Conservation (phyloP, 2,329 filamentous ascomycete genomes). For the Lasiodiplodia hormozganensis region DNA sequence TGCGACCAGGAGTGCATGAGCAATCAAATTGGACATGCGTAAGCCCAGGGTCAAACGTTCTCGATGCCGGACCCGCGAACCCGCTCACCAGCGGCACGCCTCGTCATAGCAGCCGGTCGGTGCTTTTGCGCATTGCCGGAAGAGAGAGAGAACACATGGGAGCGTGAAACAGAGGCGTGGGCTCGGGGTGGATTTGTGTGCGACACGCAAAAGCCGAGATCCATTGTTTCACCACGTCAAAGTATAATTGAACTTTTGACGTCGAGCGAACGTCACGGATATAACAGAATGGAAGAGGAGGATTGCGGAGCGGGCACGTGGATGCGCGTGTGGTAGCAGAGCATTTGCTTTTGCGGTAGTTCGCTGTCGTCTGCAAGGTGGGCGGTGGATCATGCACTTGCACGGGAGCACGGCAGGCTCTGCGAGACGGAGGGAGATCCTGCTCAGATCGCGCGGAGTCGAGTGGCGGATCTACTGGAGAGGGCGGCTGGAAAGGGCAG, state of each 20-base stretch:
- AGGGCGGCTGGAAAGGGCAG: background rate
- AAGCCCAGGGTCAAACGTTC: background rate
- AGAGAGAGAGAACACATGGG: background rate
- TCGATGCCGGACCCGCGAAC: constrained; percentile 1
- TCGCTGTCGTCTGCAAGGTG: background rate
- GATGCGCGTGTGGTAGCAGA: background rate
- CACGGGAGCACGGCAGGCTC: constrained; percentile 8
- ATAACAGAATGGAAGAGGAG: background rate
- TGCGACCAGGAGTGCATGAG: background rate
- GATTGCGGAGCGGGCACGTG: background rate
- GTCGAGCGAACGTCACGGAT: constrained; percentile 3
- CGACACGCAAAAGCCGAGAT: background rate
- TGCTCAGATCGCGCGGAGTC: constrained; percentile 7
- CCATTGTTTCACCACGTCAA: constrained; percentile 26
- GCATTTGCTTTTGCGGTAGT: background rate
- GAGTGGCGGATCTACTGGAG: constrained; percentile 10
- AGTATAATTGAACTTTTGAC: constrained; percentile 7
- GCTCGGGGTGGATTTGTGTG: background rate
- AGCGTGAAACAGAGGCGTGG: background rate
- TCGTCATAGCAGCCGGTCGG: background rate
- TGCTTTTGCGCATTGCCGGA: background rate
- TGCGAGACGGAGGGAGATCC: constrained; percentile 7
- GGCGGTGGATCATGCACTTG: background rate
- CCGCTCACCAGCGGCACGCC: background rate
- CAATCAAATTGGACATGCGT: constrained; percentile 18